Evolutionary conservation across 2,329 filamentous ascomycete genomes (phyloP), one percentile per base, ranked within the genome.

Genomic region (Neonectria neomacrospora): DNA sequence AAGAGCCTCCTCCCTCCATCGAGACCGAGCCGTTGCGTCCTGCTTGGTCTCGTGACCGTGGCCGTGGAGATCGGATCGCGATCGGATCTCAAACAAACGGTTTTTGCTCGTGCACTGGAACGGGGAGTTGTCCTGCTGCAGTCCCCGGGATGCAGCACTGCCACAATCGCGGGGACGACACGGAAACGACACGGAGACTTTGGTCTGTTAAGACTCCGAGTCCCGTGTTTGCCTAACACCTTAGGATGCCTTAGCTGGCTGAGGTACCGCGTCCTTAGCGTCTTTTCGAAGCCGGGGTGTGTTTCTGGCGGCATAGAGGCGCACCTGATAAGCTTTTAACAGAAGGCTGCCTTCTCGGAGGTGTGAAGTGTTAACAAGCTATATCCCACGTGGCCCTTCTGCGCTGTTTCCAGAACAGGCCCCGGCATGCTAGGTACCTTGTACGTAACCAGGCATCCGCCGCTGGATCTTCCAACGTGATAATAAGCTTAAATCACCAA

Each of bases 401-500:
- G 58, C 28, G 63, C 57, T 64, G 52, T 52, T 72, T 72, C 70
- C 69, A 71, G 70, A 72, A 72, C 52, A 20, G 58, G 18, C 44
- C 57, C 61, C 58, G 55, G 53, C 58, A 68, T 63, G 56, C 22
- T 45, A 66, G 68, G 61, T 72, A 71, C 67, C 59, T 69, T 58
- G 63, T 71, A 71, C 69, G 69, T 71, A 72, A 71, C 57, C 48
- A 57, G 20, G 39, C 62, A 52, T 71, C 64, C 60, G 58, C 30
- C 37, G 52, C 66, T 48, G 61, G 67, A 63, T 68, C 69, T 65
- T 56, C 37, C 55, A 66, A 68, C 60, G 51, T 63, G 54, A 71
- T 61, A 72, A 71, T 72, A 72, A 72, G 70, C 70, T 72, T 72
- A 72, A 72, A 72, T 72, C 65, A 58, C 70, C 70, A 56, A 63